Conservation (phyloP, 257 asterid species). For the Lithospermum erythrorhizon region DNA sequence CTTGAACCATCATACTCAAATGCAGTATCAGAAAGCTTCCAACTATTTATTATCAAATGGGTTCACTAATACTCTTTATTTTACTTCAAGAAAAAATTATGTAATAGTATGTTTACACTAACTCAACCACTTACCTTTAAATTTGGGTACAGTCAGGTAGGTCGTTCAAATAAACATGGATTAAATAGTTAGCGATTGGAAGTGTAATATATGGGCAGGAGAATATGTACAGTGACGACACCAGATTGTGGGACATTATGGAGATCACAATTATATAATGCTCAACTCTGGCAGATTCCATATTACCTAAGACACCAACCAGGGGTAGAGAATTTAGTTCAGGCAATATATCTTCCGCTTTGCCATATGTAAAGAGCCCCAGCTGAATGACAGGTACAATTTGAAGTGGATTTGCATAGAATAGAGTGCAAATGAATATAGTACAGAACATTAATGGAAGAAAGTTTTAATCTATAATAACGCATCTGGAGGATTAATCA, state of each 20-base stretch:
- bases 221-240: not conserved
- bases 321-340: not conserved
- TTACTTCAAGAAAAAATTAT: no score
- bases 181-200: no score
- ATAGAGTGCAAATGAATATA: not conserved
- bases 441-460: not conserved
- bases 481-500: not conserved
- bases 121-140: no score
- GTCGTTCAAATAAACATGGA: no score
- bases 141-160: no score
- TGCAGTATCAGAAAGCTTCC: not conserved
- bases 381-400: not conserved
- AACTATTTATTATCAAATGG: not conserved
- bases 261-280: not conserved
- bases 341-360: not conserved
- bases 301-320: not conserved
- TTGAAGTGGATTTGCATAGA: not conserved
- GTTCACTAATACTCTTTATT: not conserved
- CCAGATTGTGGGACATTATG: not conserved
- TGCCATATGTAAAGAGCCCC: not conserved
- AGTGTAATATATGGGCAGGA: not conserved
- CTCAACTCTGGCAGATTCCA: not conserved
- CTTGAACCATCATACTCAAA: not conserved
- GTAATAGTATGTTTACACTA: no score
- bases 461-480: no score